A percentile compares a stretch with the other conserved stretches of the same genome.
phyloP scores from a whole-genome alignment of 345 rosid genomes.

The Aurinia saxatilis region DNA sequence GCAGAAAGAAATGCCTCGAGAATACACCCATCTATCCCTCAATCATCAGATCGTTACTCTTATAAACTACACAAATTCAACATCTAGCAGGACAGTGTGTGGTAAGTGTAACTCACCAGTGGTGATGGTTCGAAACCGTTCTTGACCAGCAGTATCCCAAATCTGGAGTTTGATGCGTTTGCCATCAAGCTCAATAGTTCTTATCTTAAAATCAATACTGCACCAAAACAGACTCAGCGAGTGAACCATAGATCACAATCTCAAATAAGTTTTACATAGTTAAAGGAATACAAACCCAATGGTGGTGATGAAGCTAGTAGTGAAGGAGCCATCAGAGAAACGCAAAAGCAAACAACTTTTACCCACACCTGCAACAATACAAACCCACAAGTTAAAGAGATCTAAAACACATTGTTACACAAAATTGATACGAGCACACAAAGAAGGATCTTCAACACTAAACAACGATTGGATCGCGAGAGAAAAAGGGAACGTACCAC shows the following conservation, averaged over 20 bases:
- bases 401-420: not conserved
- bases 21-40: not conserved
- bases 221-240: not conserved
- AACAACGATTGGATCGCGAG: slow-evolving; percentile 1
- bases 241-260: not conserved
- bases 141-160: slow-evolving; percentile 89
- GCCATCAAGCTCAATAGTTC: slow-evolving; percentile 76
- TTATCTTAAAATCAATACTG: slow-evolving; percentile 79
- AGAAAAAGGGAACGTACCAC: slow-evolving; percentile 35
- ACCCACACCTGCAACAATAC: slow-evolving; percentile 53
- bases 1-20: not conserved
- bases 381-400: not conserved
- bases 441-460: not conserved
- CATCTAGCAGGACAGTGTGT: not conserved
- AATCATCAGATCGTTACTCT: not conserved
- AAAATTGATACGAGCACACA: not conserved
- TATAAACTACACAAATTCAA: not conserved
- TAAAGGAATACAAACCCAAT: slow-evolving; percentile 55
- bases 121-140: slow-evolving; percentile 81
- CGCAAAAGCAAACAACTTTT: slow-evolving; percentile 94
- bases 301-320: slow-evolving; percentile 94
- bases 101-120: slow-evolving; percentile 44
- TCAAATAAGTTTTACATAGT: not conserved
- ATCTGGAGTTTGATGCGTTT: slow-evolving; percentile 71
- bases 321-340: slow-evolving; percentile 93